A percentile compares a stretch with the other conserved stretches of the same genome.
These are phyloP conservation scores for Wickerhamomyces rabaulensis DNA, from an alignment of 805 yeast species.

Conservation along the genomic window DNA sequence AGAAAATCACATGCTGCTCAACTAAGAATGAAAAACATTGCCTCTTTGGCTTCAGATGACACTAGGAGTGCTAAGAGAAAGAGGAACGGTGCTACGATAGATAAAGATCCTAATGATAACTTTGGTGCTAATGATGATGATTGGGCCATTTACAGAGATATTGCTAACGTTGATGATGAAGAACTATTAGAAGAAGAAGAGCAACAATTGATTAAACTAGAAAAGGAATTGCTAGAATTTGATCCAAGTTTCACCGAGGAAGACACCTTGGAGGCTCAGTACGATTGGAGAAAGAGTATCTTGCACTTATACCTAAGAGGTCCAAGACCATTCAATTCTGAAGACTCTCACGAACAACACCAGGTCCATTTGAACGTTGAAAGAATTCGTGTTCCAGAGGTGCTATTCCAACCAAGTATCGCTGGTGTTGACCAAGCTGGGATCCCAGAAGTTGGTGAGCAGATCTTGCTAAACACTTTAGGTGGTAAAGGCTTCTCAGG, in stretches of 20 bases:
- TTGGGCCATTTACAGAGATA: slow-evolving; percentile 87
- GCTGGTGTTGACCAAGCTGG: slow-evolving; percentile 98
- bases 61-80: slow-evolving; percentile 37
- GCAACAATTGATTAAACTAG: slow-evolving; percentile 53
- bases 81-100: slow-evolving; percentile 62
- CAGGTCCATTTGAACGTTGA: slow-evolving; percentile 90
- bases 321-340: slow-evolving; percentile 79
- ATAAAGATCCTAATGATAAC: slow-evolving; percentile 88
- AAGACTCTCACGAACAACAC: slow-evolving; percentile 78
- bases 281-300: slow-evolving; percentile 78
- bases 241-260: slow-evolving; percentile 86
- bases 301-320: slow-evolving; percentile 87
- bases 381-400: slow-evolving; percentile 88
- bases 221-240: slow-evolving; percentile 67
- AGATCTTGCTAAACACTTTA: slow-evolving; percentile 55
- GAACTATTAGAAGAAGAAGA: slow-evolving; percentile 77
- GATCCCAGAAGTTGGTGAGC: slow-evolving; percentile 69
- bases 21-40: slow-evolving; percentile 84
- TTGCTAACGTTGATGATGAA: slow-evolving; percentile 68
- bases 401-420: slow-evolving; percentile 84
- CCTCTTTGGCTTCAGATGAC: slow-evolving; percentile 77
- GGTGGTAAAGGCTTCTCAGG: slow-evolving; percentile 52
- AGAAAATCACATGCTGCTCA: slow-evolving; percentile 91
- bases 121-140: slow-evolving; percentile 96
- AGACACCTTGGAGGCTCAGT: slow-evolving; percentile 75